Evolutionary conservation across 177 flowering plant species (phyloP).

Genomic region (Vitis hybrid): DNA sequence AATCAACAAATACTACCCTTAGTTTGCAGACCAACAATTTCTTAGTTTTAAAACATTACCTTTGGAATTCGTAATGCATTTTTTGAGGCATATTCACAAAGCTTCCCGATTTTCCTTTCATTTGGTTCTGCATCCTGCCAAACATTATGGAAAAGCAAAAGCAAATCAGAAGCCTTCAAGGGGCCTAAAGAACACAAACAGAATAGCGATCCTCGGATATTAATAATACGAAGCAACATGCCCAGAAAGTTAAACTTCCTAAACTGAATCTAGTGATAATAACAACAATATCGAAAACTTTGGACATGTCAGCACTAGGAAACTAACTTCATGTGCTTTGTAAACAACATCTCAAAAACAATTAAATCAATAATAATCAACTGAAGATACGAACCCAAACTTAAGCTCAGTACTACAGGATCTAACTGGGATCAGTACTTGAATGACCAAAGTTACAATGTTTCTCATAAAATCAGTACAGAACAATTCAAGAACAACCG

Average conservation of each 20-base stretch:
- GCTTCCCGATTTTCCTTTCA: slow-evolving; percentile 79
- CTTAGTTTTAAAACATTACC: slow-evolving; percentile 28
- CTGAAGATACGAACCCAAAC: too few relatives aligned
- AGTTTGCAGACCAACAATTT: not conserved
- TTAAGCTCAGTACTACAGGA: too few relatives aligned
- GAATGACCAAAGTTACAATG: too few relatives aligned
- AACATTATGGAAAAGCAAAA: slow-evolving; percentile 5
- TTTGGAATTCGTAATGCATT: slow-evolving; percentile 80
- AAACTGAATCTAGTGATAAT: not conserved
- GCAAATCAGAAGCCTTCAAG: not conserved
- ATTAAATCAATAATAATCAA: too few relatives aligned
- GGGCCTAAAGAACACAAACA: not conserved
- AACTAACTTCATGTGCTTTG: too few relatives aligned
- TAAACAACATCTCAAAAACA: too few relatives aligned
- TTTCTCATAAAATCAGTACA: too few relatives aligned
- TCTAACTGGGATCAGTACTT: too few relatives aligned
- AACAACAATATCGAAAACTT: too few relatives aligned
- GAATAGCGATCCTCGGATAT: not conserved
- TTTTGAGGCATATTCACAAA: slow-evolving; percentile 79
- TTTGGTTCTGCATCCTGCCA: slow-evolving; percentile 74
- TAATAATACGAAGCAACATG: not conserved
- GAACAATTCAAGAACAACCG: not conserved
- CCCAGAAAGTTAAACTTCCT: not conserved
- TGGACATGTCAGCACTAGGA: too few relatives aligned
- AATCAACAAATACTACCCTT: not conserved